A percentile compares a stretch with the other conserved stretches of the same genome.
Evolutionary conservation across 2,329 filamentous ascomycete genomes (phyloP).

Genomic region (Epichloe bromicola): DNA sequence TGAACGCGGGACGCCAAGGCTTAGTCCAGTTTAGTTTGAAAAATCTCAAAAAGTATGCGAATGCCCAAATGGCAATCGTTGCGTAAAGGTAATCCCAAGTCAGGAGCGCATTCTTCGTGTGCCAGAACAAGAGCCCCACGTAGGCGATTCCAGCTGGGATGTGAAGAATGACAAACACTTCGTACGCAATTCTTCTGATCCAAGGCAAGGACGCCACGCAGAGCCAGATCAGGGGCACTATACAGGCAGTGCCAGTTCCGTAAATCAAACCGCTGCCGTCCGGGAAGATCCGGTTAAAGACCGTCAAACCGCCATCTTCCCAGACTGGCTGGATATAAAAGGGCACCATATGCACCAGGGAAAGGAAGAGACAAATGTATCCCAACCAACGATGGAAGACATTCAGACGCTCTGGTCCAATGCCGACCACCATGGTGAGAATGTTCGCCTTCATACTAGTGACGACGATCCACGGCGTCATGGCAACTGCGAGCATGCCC

Average conservation of each 20-base stretch:
- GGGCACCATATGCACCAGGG: conserved; percentile 72
- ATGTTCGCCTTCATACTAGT: conserved; percentile 87
- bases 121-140: conserved; percentile 83
- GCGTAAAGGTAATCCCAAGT: conserved; percentile 85
- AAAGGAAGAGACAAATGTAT: conserved; percentile 72
- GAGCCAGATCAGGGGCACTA: conserved; percentile 70
- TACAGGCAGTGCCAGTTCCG: conserved; percentile 70
- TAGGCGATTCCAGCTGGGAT: conserved; percentile 71
- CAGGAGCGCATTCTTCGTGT: conserved; percentile 80
- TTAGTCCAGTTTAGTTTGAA: conserved; percentile 86
- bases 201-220: conserved; percentile 74
- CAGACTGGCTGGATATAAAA: conserved; percentile 85
- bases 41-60: conserved; percentile 61
- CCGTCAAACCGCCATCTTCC: conserved; percentile 59
- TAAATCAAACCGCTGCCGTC: conserved; percentile 58
- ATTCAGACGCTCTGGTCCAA: conserved; percentile 83
- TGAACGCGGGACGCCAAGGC: conserved; percentile 64
- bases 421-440: conserved; percentile 71
- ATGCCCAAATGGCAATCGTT: conserved; percentile 63
- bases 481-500: conserved; percentile 83
- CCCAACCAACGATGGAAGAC: conserved; percentile 88
- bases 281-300: conserved; percentile 59
- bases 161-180: conserved; percentile 73
- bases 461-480: conserved; percentile 86
- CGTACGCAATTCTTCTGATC: conserved; percentile 66